Percentiles rank a stretch among this genome's conserved stretches.
phyloP scores from a whole-genome alignment of 2,329 filamentous ascomycete species.

The Alternaria postmessia region DNA sequence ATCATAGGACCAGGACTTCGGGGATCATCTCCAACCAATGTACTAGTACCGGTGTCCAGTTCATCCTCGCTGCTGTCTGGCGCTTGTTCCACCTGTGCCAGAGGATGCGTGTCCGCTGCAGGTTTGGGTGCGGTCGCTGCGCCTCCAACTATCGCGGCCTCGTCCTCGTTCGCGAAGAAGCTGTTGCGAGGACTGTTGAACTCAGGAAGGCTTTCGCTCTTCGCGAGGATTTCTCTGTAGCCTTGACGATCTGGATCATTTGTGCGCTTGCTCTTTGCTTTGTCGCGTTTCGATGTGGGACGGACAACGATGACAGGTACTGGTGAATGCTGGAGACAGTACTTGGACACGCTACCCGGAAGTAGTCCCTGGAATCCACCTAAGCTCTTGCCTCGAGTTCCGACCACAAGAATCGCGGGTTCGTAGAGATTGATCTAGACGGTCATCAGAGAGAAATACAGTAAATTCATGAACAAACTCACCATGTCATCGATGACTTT shows the following conservation, averaged over 20 bases:
- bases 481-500: slow-evolving; percentile 91
- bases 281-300: slow-evolving; percentile 84
- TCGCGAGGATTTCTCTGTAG: slow-evolving; percentile 79
- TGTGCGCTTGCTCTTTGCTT: slow-evolving; percentile 86
- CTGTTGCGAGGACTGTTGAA: slow-evolving; percentile 57
- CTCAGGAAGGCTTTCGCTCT: slow-evolving; percentile 66
- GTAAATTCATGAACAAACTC: slow-evolving; percentile 41
- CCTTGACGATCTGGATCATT: slow-evolving; percentile 78
- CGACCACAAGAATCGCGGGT: slow-evolving; percentile 88
- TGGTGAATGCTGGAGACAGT: slow-evolving; percentile 91
- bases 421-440: slow-evolving; percentile 87
- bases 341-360: slow-evolving; percentile 90
- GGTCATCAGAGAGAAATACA: slow-evolving; percentile 8
- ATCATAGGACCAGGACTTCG: slow-evolving; percentile 48
- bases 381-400: slow-evolving; percentile 83
- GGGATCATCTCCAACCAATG: slow-evolving; percentile 31
- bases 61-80: slow-evolving; percentile 32
- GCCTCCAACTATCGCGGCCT: slow-evolving; percentile 60
- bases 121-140: slow-evolving; percentile 57
- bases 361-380: slow-evolving; percentile 87
- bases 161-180: slow-evolving; percentile 50
- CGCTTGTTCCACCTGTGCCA: slow-evolving; percentile 40
- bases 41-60: slow-evolving; percentile 13
- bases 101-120: slow-evolving; percentile 37
- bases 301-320: slow-evolving; percentile 93